phyloP scores from a whole-genome alignment of 495 filamentous ascomycete genomes.

The Penicillium diatomitis region DNA sequence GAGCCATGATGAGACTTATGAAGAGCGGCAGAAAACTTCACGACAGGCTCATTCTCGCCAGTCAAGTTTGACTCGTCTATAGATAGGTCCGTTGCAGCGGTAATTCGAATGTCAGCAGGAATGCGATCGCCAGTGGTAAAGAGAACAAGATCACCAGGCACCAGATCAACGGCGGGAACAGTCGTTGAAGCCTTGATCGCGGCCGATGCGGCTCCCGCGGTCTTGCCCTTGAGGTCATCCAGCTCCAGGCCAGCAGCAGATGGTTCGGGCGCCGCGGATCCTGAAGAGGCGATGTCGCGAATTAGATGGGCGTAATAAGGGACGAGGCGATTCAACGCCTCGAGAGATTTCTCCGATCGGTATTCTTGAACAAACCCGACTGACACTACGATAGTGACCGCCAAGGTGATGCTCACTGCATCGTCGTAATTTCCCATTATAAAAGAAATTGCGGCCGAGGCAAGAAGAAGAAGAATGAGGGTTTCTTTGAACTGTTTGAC shows the following conservation, averaged over 20 bases:
- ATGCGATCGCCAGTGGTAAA: slow-evolving; percentile 96
- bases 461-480: slow-evolving; percentile 81
- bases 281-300: slow-evolving; percentile 37
- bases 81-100: slow-evolving; percentile 71
- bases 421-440: slow-evolving; percentile 94
- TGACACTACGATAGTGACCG: slow-evolving; percentile 92
- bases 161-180: slow-evolving; percentile 75
- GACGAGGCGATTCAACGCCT: slow-evolving; percentile 86
- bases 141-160: slow-evolving; percentile 83
- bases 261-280: slow-evolving; percentile 15
- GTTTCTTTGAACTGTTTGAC: slow-evolving; percentile 92
- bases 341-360: slow-evolving; percentile 92
- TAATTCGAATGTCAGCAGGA: slow-evolving; percentile 93
- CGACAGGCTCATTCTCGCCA: slow-evolving; percentile 88
- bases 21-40: slow-evolving; percentile 60
- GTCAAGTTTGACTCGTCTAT: slow-evolving; percentile 98
- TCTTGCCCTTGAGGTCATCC: slow-evolving; percentile 27
- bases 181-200: slow-evolving; percentile 68
- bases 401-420: slow-evolving; percentile 87
- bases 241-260: slow-evolving; percentile 33
- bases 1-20: slow-evolving; percentile 14
- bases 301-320: slow-evolving; percentile 92
- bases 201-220: slow-evolving; percentile 35
- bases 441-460: slow-evolving; percentile 80
- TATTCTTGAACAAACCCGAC: slow-evolving; percentile 98